Conservation (phyloP, 306 rosid genomes). For the Begonia peltatifolia region DNA sequence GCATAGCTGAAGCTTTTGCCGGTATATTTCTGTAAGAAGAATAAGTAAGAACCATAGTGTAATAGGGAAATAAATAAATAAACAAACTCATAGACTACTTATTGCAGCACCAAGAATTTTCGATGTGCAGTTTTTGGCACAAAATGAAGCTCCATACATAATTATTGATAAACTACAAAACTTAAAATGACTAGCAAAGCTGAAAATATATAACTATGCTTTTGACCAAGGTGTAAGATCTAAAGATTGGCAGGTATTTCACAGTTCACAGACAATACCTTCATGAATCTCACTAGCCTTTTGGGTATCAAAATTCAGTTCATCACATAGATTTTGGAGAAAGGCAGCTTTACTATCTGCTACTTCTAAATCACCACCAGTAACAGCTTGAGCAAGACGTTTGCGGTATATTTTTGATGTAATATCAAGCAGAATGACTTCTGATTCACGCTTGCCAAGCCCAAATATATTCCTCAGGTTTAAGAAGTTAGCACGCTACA, state of each 20-base stretch:
- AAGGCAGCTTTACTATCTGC: conserved; percentile 95
- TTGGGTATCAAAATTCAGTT: conserved; percentile 74
- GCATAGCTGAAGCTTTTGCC: conserved; percentile 90
- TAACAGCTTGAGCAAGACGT: conserved; percentile 57
- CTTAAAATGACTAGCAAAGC: no score
- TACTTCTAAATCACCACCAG: conserved; percentile 55
- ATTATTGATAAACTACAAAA: no score
- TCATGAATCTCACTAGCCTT: conserved; percentile 84
- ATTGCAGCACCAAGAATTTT: no score
- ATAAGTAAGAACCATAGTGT: conserved; percentile 12
- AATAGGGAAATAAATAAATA: no score
- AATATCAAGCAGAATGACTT: conserved; percentile 53
- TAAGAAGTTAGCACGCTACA: conserved; percentile 46
- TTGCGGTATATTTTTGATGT: conserved; percentile 75
- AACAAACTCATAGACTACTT: no score
- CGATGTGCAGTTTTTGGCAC: no score
- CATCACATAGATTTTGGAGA: conserved; percentile 83
- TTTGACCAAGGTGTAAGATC: no score
- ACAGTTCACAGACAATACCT: conserved; percentile 29
- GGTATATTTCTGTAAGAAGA: conserved; percentile 59
- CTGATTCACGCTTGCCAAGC: conserved; percentile 85
- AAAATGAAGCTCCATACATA: no score
- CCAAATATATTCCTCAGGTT: conserved; percentile 91
- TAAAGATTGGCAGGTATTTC: no score
- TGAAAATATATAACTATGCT: no score